Base-by-base conservation (phyloP, 306 rosid genomes). In the Glycine tomentella region DNA sequence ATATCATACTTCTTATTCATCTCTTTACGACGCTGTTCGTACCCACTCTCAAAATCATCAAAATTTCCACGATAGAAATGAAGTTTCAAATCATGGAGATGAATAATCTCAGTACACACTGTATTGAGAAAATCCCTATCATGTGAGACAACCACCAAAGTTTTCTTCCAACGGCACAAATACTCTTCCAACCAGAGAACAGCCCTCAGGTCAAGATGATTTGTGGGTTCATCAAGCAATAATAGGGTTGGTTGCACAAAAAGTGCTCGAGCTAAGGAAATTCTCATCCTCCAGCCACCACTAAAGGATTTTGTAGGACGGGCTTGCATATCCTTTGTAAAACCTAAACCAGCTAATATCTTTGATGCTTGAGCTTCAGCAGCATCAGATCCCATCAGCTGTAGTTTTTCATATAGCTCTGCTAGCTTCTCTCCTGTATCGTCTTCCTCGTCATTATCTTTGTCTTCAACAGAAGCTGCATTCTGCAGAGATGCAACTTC, bases 161-260 rank as follows among this genome's bases (percentile, higher is more conserved):
- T 87, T 86, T 92, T 90, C 85, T 92, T 90, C 92, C 97, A 89
- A 59, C 91, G 88, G 73, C 93, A 89, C 84, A 90, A 73, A 80
- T 90, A 92, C 89, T 90, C 97, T 79, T 89, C 92, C 76, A 92
- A 85, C 93, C 95, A 89, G 68, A 92, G 92, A 85, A 92, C 95
- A 36, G 93, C 93, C 78, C 93, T 89, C 68, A 92, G 85, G 88
- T 90, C 95, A 33, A 90, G 92, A 85, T 90, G 92, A 74, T 88
- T 90, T 15, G 90, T 90, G 67, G 90, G 94, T 79, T 90, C 92
- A 84, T 90, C 95, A 15, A 92, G 90, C 72, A 92, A 75, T 45
- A 92, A 79, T 51, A 90, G 90, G 8, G 95, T 92, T 53, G 93
- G 92, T 69, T 92, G 93, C 58, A 86, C 92, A 73, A 92, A 92